These are phyloP conservation scores for Aspergillus fumigatiaffinis DNA, from an alignment of 2,329 filamentous ascomycete species.

Conservation along the genomic window DNA sequence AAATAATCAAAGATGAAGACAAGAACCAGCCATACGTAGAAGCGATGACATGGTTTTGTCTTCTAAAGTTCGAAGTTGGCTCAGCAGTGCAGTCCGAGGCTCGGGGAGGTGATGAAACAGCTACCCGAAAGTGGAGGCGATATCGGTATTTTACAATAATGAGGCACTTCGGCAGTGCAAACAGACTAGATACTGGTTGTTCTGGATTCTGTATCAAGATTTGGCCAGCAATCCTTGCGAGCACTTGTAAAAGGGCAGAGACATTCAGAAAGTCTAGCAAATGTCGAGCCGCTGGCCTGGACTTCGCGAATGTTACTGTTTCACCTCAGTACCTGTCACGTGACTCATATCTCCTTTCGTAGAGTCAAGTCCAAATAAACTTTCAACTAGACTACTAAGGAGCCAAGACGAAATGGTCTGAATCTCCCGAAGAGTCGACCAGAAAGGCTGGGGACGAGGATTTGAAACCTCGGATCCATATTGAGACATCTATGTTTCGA, in stretches of 20 bases:
- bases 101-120: background rate
- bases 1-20: background rate
- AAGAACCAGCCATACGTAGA: background rate
- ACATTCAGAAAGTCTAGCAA: too few relatives aligned
- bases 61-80: background rate
- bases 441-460: background rate
- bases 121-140: background rate
- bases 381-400: background rate
- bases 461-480: background rate
- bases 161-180: background rate
- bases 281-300: background rate
- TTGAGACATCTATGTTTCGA: too few relatives aligned
- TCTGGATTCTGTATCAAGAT: background rate
- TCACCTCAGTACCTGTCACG: background rate
- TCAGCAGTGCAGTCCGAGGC: background rate
- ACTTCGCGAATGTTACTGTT: background rate
- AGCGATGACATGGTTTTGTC: background rate
- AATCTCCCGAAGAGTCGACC: background rate
- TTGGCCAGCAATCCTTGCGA: background rate
- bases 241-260: background rate
- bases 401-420: background rate
- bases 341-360: background rate
- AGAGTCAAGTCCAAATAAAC: background rate
- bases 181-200: background rate
- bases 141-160: background rate